Base-by-base conservation (phyloP, 2,329 filamentous ascomycete species). In the Fusarium guadeloupense region DNA sequence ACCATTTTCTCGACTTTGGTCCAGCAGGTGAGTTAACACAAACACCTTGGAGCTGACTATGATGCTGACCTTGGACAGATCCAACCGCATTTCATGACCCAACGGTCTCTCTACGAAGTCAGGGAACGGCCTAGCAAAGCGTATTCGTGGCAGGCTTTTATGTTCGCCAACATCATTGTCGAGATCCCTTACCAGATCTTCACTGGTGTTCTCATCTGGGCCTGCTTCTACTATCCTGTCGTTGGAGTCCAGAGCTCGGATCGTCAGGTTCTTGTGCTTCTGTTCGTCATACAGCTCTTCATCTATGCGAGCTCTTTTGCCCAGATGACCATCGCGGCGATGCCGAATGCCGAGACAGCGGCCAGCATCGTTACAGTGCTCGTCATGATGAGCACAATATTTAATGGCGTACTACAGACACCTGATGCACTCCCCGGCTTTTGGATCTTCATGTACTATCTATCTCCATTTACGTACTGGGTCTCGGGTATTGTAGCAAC, bases 391-490 rank as follows among this genome's bases (percentile, higher is more conserved):
- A 83, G 79, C 59, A 76, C 86, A 31, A 79, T 85, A 51, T 89
- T 89, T 77, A 85, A 83, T 67, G 82, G 88, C 70, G 88, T 91
- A 4, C 76, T 92, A 48, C 85, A 88, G 56, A 74, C 81, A 0
- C 83, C 87, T 0, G 56, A 69, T 4, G 79, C 81, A 0, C 78
- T 92, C 2, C 89, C 89, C 0, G 81, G 85, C 0, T 92, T 92
- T 77, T 93, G 89, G 89, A 85, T 86, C 58, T 92, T 91, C 77
- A 92, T 92, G 89, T 77, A 91, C 73, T 82, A 85, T 21, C 79
- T 86, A 10, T 86, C 83, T 0, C 88, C 87, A 0, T 87, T 90
- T 55, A 90, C 86, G 0, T 91, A 91, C 73, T 85, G 81, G 80
- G 85, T 92, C 54, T 81, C 81, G 2, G 89, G 86, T 10, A 88